Evolutionary conservation across 1,284 basidiomycete species (phyloP), one percentile per base, ranked within the genome.

Genomic region (Cryptococcus maquisensis): DNA sequence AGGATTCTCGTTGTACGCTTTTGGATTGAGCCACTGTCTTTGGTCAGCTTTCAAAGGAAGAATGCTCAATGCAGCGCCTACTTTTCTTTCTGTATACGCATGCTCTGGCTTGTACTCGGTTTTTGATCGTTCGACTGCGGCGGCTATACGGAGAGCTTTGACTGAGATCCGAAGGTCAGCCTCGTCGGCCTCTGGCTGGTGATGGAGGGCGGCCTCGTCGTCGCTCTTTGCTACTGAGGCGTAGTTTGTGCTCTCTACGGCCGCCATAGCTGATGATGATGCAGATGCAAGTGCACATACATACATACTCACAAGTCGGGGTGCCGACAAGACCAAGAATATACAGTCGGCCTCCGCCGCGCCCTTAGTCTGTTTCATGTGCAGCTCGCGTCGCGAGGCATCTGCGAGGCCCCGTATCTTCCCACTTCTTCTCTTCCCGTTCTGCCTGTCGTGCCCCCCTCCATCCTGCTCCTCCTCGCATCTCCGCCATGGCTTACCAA

Each of bases 71-170:
- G 51, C 59, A 42, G 20, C 10, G 61, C 67, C 53, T 44, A 73
- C 72, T 10, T 51, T 59, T 47, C 69, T 56, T 57, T 74, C 72
- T 1, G 70, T 73, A 55, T 65, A 70, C 8, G 67, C 72, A 58
- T 74, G 68, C 36, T 72, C 65, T 3, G 65, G 24, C 49, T 64
- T 61, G 51, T 74, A 74, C 52, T 74, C 71, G 3, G 52, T 53
- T 52, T 61, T 70, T 9, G 67, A 67, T 7, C 69, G 40, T 52
- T 66, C 43, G 12, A 74, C 69, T 21, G 72, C 72, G 5, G 62
- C 66, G 37, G 64, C 69, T 35, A 74, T 74, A 2, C 72, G 63
- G 24, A 51, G 51, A 26, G 55, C 47, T 20, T 65, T 52, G 16
- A 61, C 52, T n/a, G 59, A 52, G 3, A 54, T 52, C 32, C 61